Evolutionary conservation across 768 basidiomycete species (phyloP).

Genomic region (Ramaria rubella): DNA sequence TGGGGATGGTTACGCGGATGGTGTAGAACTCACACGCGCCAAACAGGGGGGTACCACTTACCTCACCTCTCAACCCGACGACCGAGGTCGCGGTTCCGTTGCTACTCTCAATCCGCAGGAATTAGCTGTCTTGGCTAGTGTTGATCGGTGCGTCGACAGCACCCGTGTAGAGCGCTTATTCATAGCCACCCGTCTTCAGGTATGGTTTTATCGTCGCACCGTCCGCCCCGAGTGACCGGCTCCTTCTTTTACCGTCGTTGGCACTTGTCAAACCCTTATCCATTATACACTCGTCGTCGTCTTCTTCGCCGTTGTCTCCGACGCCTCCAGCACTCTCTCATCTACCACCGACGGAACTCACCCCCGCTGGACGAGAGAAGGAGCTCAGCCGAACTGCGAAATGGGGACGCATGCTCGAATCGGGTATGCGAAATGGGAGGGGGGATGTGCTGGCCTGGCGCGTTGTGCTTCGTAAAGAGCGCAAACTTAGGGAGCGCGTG

Average conservation of each 20-base stretch:
- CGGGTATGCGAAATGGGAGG: constrained; percentile 62
- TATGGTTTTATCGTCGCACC: constrained; percentile 86
- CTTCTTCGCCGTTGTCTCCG: constrained; percentile 35
- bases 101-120: constrained; percentile 70
- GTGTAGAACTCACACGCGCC: constrained; percentile 90
- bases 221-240: constrained; percentile 66
- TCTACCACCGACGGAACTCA: constrained; percentile 41
- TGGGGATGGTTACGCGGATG: constrained; percentile 92
- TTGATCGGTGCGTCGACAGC: constrained; percentile 70
- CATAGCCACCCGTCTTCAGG: constrained; percentile 34
- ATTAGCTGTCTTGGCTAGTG: constrained; percentile 56
- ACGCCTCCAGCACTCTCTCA: constrained; percentile 40
- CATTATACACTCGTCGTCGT: constrained; percentile 20
- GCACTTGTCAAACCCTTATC: constrained; percentile 57
- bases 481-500: constrained; percentile 64
- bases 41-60: constrained; percentile 42
- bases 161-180: not conserved
- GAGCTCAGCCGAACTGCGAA: constrained; percentile 78
- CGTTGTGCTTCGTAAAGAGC: constrained; percentile 56
- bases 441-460: constrained; percentile 73
- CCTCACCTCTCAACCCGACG: constrained; percentile 13
- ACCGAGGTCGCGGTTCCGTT: constrained; percentile 48
- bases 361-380: constrained; percentile 39
- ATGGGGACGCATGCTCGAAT: constrained; percentile 88
- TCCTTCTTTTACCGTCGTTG: constrained; percentile 60